A percentile compares a stretch with the other conserved stretches of the same genome.
Evolutionary conservation across 192 early-diverging fungal species (phyloP).

Genomic region (Coemansia sp.): DNA sequence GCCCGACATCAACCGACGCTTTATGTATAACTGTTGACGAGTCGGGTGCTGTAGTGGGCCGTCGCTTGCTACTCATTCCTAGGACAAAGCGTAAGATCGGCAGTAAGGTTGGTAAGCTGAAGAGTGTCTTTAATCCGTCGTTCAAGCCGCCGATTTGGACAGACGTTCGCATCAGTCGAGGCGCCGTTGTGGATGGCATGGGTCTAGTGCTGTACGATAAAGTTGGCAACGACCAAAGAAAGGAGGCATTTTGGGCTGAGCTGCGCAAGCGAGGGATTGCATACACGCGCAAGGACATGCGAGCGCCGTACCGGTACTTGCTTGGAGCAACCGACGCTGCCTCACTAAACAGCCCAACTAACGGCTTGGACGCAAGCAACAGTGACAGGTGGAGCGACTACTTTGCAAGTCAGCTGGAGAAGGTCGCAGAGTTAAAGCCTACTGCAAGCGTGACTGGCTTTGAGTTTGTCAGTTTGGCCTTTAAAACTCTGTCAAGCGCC

Average conservation of each 20-base stretch:
- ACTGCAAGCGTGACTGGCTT: conserved; percentile 1
- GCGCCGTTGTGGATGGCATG: conserved; percentile 26
- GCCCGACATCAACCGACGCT: background rate
- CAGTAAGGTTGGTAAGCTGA: conserved; percentile 2
- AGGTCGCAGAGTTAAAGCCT: background rate
- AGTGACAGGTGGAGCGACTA: background rate
- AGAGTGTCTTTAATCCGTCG: background rate
- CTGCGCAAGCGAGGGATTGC: conserved; percentile 28
- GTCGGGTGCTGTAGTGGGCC: conserved; percentile 28
- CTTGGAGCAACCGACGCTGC: background rate
- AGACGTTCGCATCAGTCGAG: background rate
- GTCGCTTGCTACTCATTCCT: conserved; percentile 10
- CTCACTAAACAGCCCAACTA: background rate
- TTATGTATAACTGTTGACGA: conserved; percentile 33
- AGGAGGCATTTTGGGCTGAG: conserved; percentile 25
- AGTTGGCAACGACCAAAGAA: background rate
- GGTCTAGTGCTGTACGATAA: conserved; percentile 17
- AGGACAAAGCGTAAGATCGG: conserved; percentile 2
- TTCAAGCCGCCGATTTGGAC: conserved; percentile 1
- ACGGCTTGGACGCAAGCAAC: background rate
- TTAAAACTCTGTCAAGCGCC: background rate
- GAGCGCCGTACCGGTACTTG: conserved; percentile 12
- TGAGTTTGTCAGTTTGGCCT: background rate
- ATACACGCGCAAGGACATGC: conserved; percentile 35
- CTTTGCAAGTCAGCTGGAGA: background rate